Evolutionary conservation across 2,329 filamentous ascomycete species (phyloP).

Genomic region (Cyanodermella asteris): DNA sequence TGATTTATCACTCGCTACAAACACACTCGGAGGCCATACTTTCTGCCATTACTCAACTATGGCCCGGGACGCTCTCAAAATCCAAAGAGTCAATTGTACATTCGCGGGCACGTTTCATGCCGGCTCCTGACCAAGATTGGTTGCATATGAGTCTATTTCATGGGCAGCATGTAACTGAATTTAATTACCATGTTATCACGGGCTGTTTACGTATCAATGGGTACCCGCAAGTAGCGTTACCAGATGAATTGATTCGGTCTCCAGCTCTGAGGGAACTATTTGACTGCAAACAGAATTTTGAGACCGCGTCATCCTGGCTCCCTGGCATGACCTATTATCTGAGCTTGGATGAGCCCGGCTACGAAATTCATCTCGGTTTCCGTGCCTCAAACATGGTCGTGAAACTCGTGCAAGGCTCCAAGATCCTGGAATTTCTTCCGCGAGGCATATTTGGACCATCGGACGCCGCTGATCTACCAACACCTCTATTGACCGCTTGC

Average conservation of each 20-base stretch:
- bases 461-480: conserved; percentile 27
- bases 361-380: conserved; percentile 34
- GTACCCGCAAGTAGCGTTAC: conserved; percentile 29
- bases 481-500: conserved; percentile 26
- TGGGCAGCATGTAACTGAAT: conserved; percentile 13
- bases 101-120: conserved; percentile 12
- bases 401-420: conserved; percentile 13
- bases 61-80: too few species aligned
- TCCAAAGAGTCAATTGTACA: too few species aligned
- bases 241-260: conserved; percentile 27
- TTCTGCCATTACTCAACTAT: too few species aligned
- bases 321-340: conserved; percentile 32
- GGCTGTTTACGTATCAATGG: conserved; percentile 29
- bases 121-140: conserved; percentile 13
- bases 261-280: too few species aligned
- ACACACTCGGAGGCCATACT: too few species aligned
- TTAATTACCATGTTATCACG: conserved; percentile 25
- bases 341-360: conserved; percentile 14
- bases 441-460: neutral
- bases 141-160: conserved; percentile 12
- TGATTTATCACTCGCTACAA: conserved; percentile 10
- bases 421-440: neutral
- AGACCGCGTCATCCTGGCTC: conserved; percentile 27
- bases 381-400: conserved; percentile 21
- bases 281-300: conserved; percentile 30